These are phyloP conservation scores for Colletotrichum liriopes DNA, from an alignment of 2,329 filamentous ascomycete genomes.

Conservation along the genomic window DNA sequence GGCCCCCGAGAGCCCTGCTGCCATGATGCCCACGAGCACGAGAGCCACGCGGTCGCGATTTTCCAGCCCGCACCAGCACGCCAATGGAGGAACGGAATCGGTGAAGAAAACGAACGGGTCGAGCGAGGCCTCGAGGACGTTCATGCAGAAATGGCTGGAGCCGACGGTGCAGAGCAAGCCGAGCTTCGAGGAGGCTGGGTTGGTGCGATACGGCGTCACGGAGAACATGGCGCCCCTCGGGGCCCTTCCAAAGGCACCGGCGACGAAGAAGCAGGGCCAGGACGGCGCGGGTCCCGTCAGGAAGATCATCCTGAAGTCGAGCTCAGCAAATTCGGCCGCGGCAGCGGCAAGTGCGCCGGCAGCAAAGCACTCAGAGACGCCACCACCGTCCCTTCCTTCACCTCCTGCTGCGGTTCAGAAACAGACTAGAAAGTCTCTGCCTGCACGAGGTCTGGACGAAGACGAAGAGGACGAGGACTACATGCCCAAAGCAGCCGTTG, in stretches of 20 bases:
- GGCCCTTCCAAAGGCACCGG: conserved; percentile 75
- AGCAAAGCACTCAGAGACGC: conserved; percentile 39
- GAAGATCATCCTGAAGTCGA: conserved; percentile 63
- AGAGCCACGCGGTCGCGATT: conserved; percentile 70
- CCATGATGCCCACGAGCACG: conserved; percentile 61
- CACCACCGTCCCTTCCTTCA: conserved; percentile 33
- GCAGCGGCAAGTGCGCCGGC: conserved; percentile 31
- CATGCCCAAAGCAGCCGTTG: conserved; percentile 29
- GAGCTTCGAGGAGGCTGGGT: conserved; percentile 84
- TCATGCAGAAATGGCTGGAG: conserved; percentile 73
- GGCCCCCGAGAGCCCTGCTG: conserved; percentile 42
- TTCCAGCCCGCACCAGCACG: conserved; percentile 66
- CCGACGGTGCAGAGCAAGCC: conserved; percentile 73
- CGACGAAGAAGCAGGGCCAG: conserved; percentile 55
- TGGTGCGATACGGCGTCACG: conserved; percentile 82
- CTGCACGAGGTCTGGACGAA: conserved; percentile 31
- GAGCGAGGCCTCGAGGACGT: conserved; percentile 58
- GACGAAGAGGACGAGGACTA: conserved; percentile 36
- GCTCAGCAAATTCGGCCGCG: conserved; percentile 44
- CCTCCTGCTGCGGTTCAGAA: conserved; percentile 34
- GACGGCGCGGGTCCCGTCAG: conserved; percentile 52
- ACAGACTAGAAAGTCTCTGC: conserved; percentile 29
- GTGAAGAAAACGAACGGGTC: conserved; percentile 48
- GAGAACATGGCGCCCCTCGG: conserved; percentile 89
- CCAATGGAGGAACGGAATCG: conserved; percentile 45